These are phyloP conservation scores for Suhomyces anneliseae DNA, from an alignment of 1,139 yeast species.

Conservation along the genomic window DNA sequence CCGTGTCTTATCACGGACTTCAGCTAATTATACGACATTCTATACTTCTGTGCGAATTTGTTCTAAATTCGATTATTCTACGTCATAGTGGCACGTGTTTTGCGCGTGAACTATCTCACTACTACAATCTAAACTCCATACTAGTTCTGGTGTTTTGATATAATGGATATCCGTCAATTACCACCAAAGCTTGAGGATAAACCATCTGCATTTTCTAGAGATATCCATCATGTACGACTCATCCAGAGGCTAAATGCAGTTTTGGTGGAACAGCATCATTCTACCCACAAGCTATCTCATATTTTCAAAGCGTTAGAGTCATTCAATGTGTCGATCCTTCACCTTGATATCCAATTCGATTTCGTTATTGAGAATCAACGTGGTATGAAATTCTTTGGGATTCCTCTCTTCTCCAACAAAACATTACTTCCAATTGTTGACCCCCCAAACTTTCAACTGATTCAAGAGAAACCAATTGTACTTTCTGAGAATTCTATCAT, in stretches of 20 bases:
- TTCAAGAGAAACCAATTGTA: conserved; percentile 28
- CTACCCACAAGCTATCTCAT: conserved; percentile 11
- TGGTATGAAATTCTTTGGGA: conserved; percentile 65
- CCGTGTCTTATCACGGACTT: too few relatives aligned
- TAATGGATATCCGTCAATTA: not conserved
- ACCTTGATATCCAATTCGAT: conserved; percentile 28
- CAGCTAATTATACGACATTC: too few relatives aligned
- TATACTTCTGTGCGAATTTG: too few relatives aligned
- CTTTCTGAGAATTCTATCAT: conserved; percentile 32
- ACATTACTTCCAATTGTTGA: conserved; percentile 60
- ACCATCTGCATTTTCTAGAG: not conserved
- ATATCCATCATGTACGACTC: conserved; percentile 11
- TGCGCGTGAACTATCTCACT: not conserved
- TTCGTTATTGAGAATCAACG: conserved; percentile 66
- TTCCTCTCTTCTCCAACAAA: conserved; percentile 56
- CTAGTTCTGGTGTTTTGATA: not conserved
- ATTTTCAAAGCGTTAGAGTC: conserved; percentile 8
- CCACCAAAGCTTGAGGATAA: not conserved
- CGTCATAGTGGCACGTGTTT: not conserved
- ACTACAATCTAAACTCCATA: not conserved
- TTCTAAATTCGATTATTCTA: too few relatives aligned
- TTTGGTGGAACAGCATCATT: conserved; percentile 6
- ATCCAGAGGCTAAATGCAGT: conserved; percentile 11
- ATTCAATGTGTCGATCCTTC: conserved; percentile 12
- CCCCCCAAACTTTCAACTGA: conserved; percentile 50